phyloP scores from a whole-genome alignment of 2,329 filamentous ascomycete genomes.

The Fusarium incarnatum region DNA sequence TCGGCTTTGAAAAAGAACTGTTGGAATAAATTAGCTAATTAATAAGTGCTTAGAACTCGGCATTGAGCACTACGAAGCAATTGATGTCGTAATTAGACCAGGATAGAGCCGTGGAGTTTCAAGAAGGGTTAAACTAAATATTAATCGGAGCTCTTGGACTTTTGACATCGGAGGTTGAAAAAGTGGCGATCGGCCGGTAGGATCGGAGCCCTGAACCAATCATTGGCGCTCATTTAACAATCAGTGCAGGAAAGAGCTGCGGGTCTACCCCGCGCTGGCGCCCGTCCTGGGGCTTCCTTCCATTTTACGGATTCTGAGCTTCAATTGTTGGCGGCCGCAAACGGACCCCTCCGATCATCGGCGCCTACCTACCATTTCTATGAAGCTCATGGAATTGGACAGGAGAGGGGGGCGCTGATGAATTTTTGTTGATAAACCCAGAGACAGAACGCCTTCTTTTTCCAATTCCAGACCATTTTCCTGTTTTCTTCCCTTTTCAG shows the following conservation, averaged over 20 bases:
- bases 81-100: conserved; percentile 35
- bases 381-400: conserved; percentile 43
- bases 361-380: conserved; percentile 38
- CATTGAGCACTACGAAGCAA: conserved; percentile 4
- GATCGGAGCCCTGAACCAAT: conserved; percentile 42
- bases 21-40: conserved; percentile 7
- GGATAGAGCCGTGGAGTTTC: conserved; percentile 16
- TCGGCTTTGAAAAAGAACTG: neutral
- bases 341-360: conserved; percentile 49
- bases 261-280: conserved; percentile 47
- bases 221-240: conserved; percentile 45
- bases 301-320: conserved; percentile 38
- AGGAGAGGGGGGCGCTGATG: conserved; percentile 30
- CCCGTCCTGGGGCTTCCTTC: conserved; percentile 32
- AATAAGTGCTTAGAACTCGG: neutral
- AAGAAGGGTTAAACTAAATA: conserved; percentile 11
- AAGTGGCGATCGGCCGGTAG: conserved; percentile 38
- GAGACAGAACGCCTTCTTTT: conserved; percentile 34
- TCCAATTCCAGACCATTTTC: conserved; percentile 23
- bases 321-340: conserved; percentile 43
- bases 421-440: conserved; percentile 47
- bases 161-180: conserved; percentile 45
- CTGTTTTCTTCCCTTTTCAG: conserved; percentile 3
- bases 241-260: conserved; percentile 42
- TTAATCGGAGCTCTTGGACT: conserved; percentile 23